Percentiles rank a stretch among this genome's conserved stretches.
These are phyloP conservation scores for Quercus tomentella DNA, from an alignment of 331 rosid species.

Conservation along the genomic window DNA sequence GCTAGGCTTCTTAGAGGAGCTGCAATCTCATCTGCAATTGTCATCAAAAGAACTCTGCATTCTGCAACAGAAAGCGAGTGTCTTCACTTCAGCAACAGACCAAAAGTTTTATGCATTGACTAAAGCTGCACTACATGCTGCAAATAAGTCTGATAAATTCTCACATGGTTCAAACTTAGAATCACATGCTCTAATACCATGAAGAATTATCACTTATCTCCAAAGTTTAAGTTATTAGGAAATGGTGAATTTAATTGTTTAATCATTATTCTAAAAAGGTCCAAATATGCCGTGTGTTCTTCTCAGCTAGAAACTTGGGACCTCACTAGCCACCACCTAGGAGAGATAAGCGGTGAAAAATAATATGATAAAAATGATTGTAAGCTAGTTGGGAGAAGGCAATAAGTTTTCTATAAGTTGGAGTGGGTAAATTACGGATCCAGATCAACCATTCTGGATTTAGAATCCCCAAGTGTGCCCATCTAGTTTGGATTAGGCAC, in stretches of 20 bases:
- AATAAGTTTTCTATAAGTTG: neutral
- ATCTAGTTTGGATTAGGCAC: neutral
- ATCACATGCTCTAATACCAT: no score
- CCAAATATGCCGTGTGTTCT: neutral
- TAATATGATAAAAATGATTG: neutral
- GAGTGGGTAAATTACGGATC: neutral
- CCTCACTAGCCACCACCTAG: neutral
- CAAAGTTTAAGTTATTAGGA: no score
- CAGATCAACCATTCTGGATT: neutral
- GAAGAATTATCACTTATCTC: no score
- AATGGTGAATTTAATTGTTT: no score
- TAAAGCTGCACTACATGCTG: neutral
- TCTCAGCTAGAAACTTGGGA: neutral
- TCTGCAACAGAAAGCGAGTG: slow-evolving; percentile 31
- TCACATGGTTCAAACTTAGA: no score
- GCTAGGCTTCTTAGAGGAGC: slow-evolving; percentile 50
- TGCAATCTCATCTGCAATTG: slow-evolving; percentile 53
- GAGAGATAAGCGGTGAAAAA: neutral
- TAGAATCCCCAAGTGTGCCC: neutral
- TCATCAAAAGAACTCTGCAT: slow-evolving; percentile 56
- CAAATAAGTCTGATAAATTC: neutral
- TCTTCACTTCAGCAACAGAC: neutral
- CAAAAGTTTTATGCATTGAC: neutral
- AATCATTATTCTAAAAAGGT: no score
- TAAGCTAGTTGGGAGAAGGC: neutral